phyloP scores from a whole-genome alignment of 768 basidiomycete species.

The Mycena haematopus region DNA sequence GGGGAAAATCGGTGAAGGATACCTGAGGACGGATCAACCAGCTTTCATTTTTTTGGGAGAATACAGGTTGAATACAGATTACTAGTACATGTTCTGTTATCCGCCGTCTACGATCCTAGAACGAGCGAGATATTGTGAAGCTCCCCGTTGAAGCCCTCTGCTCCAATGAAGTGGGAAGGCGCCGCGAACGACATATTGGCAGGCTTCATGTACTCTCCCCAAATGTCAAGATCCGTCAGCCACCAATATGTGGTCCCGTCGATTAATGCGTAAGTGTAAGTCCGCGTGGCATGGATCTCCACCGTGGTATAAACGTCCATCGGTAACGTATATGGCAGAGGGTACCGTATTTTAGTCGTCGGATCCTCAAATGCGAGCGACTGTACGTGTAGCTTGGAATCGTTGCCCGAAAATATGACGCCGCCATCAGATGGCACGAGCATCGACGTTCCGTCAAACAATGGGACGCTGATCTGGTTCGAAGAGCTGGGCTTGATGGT shows the following conservation, averaged over 20 bases:
- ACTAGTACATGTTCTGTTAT: neutral
- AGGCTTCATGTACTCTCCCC: slow-evolving; percentile 45
- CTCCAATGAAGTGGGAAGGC: slow-evolving; percentile 44
- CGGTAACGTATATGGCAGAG: slow-evolving; percentile 40
- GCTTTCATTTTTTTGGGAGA: too few relatives aligned
- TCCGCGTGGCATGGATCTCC: slow-evolving; percentile 44
- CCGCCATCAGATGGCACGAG: slow-evolving; percentile 27
- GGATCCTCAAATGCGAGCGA: slow-evolving; percentile 49
- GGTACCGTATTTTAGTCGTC: slow-evolving; percentile 39
- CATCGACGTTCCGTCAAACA: slow-evolving; percentile 16
- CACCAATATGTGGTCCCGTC: slow-evolving; percentile 40
- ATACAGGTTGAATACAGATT: too few relatives aligned
- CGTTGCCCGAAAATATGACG: slow-evolving; percentile 42
- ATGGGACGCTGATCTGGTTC: slow-evolving; percentile 5
- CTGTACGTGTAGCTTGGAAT: slow-evolving; percentile 42
- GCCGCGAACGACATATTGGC: slow-evolving; percentile 55
- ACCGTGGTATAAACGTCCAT: slow-evolving; percentile 40
- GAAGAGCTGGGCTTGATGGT: slow-evolving; percentile 38
- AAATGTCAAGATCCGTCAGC: slow-evolving; percentile 45
- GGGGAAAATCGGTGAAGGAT: too few relatives aligned
- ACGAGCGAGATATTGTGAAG: slow-evolving; percentile 1
- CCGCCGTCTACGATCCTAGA: neutral
- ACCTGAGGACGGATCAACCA: too few relatives aligned
- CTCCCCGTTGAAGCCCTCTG: slow-evolving; percentile 36
- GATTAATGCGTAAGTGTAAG: slow-evolving; percentile 42